Conservation (phyloP, 1,284 basidiomycete species). For the Rhizoctonia solani region DNA sequence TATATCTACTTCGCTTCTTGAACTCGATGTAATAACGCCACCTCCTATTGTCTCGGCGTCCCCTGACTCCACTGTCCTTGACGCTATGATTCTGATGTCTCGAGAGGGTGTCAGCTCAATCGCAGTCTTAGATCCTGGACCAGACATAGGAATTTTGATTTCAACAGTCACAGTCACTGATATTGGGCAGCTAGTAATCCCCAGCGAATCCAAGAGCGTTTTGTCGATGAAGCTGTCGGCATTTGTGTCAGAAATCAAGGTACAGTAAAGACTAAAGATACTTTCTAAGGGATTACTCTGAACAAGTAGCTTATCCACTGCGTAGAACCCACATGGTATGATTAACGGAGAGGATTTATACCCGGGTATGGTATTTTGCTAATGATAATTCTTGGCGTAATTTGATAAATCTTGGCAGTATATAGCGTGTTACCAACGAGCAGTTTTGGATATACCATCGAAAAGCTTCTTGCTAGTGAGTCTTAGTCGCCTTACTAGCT, state of each 20-base stretch:
- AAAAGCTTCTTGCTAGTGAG: constrained; percentile 39
- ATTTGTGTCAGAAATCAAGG: constrained; percentile 38
- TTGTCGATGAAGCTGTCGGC: constrained; percentile 34
- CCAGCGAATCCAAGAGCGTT: constrained; percentile 37
- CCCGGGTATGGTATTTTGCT: constrained; percentile 27
- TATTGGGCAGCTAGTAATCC: constrained; percentile 37
- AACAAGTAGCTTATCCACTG: not conserved
- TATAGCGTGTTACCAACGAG: constrained; percentile 37
- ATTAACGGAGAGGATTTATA: constrained; percentile 37
- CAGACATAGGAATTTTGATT: constrained; percentile 34
- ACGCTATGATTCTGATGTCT: constrained; percentile 39
- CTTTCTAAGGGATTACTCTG: no score
- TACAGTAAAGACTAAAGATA: not conserved
- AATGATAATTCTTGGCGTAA: not conserved
- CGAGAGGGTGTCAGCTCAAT: constrained; percentile 39
- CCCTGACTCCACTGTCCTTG: constrained; percentile 38
- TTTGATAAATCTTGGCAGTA: constrained; percentile 3
- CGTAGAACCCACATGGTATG: constrained; percentile 36
- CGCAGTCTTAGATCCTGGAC: constrained; percentile 37
- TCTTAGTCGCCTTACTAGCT: not conserved
- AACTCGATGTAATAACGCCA: constrained; percentile 32
- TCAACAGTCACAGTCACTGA: constrained; percentile 38
- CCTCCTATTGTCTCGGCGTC: constrained; percentile 37
- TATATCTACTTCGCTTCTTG: constrained; percentile 31
- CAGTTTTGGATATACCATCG: constrained; percentile 37